Evolutionary conservation across 106 monocot species (phyloP), one percentile per base, ranked within the genome.

Genomic region (Phalaenopsis aphrodite): DNA sequence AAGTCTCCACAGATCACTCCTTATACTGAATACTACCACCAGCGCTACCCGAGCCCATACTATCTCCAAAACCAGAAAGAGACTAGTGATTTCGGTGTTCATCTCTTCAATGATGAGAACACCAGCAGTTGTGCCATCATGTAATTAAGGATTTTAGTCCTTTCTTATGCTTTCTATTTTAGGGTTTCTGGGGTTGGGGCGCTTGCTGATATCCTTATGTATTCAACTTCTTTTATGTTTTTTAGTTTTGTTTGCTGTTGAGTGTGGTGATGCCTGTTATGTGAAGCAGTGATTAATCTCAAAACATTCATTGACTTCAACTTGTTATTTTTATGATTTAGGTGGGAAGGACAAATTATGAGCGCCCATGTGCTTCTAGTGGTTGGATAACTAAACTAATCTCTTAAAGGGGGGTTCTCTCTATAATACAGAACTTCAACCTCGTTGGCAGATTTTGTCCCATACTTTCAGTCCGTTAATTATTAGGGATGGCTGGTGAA

Each of bases 101-200:
- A 91, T 83, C 85, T 95, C 77, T 95, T 95, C 88, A 93, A 89
- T 68, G 95, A 95, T 80, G 95, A 95, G 88, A 95, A 95, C 80
- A 85, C 93, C 56, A 85, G 75, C 65, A 84, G 89, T 41, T 95
- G 95, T 87, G 78, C 79, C 68, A 81, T 95, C 73, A 95, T 95
- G 95, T 95, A 87, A 55, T 68, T 8, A 68, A 61, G 61, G 79
- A 37, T 12, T 8, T 37, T 37, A 38, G 36, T 37, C 14, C 69
- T 36, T 69, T 39, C 38, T 69, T 38, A 39, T 69, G 36, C 24
- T 69, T 69, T 37, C 30, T 30, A 2, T 69, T 37, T 69, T 8
- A 52, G 52, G 52, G 52, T 38, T 37, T 69, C 39, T 14, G 69
- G 38, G 38, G 38, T 5, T 38, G 39, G 69, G 69, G 23, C 69